Evolutionary conservation across 805 yeast species (phyloP).

Genomic region (Ogataea zsoltii): DNA sequence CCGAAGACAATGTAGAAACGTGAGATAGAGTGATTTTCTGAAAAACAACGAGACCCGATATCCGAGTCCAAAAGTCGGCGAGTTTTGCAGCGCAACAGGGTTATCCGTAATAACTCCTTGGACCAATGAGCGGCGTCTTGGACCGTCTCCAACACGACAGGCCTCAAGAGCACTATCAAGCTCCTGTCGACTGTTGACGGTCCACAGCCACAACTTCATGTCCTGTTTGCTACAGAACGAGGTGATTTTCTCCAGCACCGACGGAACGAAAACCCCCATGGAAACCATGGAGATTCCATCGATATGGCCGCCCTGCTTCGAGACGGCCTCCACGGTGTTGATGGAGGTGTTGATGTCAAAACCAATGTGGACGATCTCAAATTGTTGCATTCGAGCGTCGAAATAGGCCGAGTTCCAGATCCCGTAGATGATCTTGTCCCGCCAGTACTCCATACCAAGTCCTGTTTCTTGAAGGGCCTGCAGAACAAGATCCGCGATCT

Average conservation of each 20-base stretch:
- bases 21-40: constrained; percentile 15
- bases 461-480: constrained; percentile 22
- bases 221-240: constrained; percentile 19
- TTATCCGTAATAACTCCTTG: constrained; percentile 24
- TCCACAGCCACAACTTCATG: constrained; percentile 38
- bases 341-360: constrained; percentile 27
- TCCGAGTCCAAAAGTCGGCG: constrained; percentile 1
- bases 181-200: constrained; percentile 32
- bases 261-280: constrained; percentile 23
- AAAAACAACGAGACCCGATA: constrained; percentile 17
- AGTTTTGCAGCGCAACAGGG: constrained; percentile 10
- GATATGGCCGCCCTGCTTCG: constrained; percentile 21
- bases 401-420: constrained; percentile 37
- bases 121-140: not conserved
- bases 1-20: constrained; percentile 22
- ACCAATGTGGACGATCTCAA: constrained; percentile 33
- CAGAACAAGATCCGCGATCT: constrained; percentile 29
- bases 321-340: constrained; percentile 22
- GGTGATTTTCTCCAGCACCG: constrained; percentile 19
- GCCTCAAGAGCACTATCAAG: constrained; percentile 19
- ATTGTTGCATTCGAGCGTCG: constrained; percentile 27
- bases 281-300: constrained; percentile 26
- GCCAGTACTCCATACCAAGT: constrained; percentile 33
- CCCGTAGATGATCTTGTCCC: constrained; percentile 37
- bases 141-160: constrained; percentile 26